Base-by-base conservation (phyloP, 1,284 basidiomycete species). In the Cutaneotrichosporon dermatis region DNA sequence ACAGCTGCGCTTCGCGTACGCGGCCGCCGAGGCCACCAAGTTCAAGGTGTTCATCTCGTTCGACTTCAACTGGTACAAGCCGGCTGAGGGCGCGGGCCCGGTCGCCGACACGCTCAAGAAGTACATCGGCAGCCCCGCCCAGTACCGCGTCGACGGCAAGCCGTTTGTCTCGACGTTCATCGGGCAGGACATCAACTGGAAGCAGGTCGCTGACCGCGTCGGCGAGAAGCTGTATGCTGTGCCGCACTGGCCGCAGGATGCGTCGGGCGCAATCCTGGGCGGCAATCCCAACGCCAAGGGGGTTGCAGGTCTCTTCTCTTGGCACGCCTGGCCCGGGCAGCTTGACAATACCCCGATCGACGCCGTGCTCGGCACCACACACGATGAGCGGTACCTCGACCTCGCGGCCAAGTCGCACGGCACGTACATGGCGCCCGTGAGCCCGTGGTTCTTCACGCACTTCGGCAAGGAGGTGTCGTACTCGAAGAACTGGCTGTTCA, bases 401-500 rank as follows among this genome's bases (percentile, higher is more conserved):
- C 52, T 67, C 15, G 55, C 57, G 13, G 48, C 57, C 9, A 46
- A 58, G 3, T 12, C 51, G 35, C 61, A 65, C 44, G 73, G 74
- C 62, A 62, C 59, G 1, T 79, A 78, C 65, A 78, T 79, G 73
- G 75, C 75, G 16, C 73, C 74, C 2, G 71, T 76, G 7, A 73
- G 72, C 8, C 69, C 73, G 9, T 78, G 76, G 76, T 79, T 77
- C 73, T 73, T 67, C 51, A 76, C 78, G 7, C 78, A 79, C 64
- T 77, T 76, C 54, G 73, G 72, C 36, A 58, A 64, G 25, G 72
- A 77, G 42, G 72, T 74, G 4, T 57, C 73, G 4, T 79, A 75
- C 62, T 54, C 66, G 43, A 79, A 79, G 62, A 79, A 79, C 68
- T 78, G 68, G 68, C 44, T 77, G 34, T 79, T 77, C 70, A 71